Conservation (phyloP, 1,284 basidiomycete genomes). For the Gastroboletus turbinatus region DNA sequence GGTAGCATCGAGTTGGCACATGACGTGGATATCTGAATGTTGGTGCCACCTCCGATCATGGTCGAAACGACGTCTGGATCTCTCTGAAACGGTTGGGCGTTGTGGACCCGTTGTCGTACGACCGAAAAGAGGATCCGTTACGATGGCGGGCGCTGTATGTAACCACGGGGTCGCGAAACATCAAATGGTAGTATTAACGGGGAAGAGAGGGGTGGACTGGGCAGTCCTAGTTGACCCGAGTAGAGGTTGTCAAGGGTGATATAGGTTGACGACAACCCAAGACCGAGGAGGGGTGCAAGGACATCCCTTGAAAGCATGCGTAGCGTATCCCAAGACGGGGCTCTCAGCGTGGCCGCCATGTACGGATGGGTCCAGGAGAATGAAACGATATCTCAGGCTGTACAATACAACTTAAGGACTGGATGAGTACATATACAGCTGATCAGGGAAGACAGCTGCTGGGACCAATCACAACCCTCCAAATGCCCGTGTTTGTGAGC, state of each 20-base stretch:
- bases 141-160: not conserved
- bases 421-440: not conserved
- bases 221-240: not conserved
- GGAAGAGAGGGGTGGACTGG: not conserved
- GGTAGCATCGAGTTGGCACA: not conserved
- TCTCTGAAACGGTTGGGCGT: not conserved
- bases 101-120: not conserved
- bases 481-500: not conserved
- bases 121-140: not conserved
- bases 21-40: not conserved
- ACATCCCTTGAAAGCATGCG: not conserved
- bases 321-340: not conserved
- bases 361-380: not conserved
- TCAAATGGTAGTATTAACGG: conserved; percentile 1
- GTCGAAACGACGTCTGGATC: not conserved
- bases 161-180: not conserved
- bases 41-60: not conserved
- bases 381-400: not conserved
- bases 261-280: not conserved
- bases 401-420: not conserved
- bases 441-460: conserved; percentile 3
- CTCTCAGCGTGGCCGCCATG: not conserved
- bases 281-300: not conserved
- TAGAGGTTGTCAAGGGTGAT: not conserved
- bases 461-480: not conserved